Evolutionary conservation across 1,284 basidiomycete species (phyloP).

Genomic region (Cystodermella granulosa): DNA sequence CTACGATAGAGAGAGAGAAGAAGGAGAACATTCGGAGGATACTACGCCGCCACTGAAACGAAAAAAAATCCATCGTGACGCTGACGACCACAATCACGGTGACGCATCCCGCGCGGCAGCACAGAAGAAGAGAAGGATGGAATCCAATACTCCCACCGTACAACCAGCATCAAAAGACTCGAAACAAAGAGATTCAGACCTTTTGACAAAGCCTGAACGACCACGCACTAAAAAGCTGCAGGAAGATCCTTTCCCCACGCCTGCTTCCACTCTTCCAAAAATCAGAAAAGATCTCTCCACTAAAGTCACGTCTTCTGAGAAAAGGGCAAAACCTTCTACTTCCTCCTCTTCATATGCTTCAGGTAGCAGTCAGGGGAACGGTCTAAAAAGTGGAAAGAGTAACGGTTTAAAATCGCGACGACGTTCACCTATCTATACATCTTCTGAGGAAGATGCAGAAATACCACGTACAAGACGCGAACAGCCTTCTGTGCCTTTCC

Average conservation of each 20-base stretch:
- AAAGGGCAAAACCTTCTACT: not conserved
- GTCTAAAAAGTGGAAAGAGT: not conserved
- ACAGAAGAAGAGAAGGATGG: conserved; percentile 15
- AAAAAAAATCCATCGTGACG: conserved; percentile 8
- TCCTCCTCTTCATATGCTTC: conserved; percentile 1
- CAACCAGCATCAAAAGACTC: not conserved
- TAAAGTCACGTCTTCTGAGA: not conserved
- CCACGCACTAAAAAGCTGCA: not conserved
- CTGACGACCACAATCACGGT: conserved; percentile 9
- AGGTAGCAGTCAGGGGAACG: not conserved
- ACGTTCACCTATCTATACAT: conserved; percentile 3
- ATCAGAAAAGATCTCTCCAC: conserved; percentile 8
- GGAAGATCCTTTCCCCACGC: no score
- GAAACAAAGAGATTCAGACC: not conserved
- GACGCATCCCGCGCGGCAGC: no score
- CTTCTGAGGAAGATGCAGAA: conserved; percentile 26
- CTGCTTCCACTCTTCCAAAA: conserved; percentile 6
- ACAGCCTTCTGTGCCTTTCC: not conserved
- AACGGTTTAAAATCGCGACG: conserved; percentile 2
- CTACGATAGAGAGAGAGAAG: conserved; percentile 6
- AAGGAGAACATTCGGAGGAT: conserved; percentile 17
- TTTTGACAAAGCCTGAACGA: not conserved
- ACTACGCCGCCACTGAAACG: conserved; percentile 10
- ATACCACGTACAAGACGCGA: conserved; percentile 2
- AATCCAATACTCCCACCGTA: no score